Base-by-base conservation (phyloP, 345 rosid species). In the Turritis glabra region DNA sequence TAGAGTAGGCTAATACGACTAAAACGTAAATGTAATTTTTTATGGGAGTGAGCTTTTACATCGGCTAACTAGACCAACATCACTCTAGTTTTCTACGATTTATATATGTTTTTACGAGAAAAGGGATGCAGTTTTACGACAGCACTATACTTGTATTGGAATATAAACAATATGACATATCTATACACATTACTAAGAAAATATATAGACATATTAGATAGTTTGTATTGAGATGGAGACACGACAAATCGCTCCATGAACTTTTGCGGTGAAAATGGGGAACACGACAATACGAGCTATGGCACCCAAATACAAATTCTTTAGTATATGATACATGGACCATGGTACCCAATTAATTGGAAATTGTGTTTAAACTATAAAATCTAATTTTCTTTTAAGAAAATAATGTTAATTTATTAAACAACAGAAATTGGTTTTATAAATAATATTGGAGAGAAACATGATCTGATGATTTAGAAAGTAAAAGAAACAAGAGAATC, bases 201-300 rank as follows among this genome's bases (percentile, higher is more conserved):
- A 33, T 65, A 26, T 54, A 32, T 47, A 26, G 14, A 19, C 19
- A 9, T 27, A 18, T 35, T 50, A n/a, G 29, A 40, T 54, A 30
- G 51, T 38, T 66, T 43, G 19, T 3, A 41, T 59, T 67, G 17
- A 60, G 26, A 35, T 48, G 71, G 37, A 66, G 69, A 72, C 17
- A 2, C 23, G 64, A 47, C 70, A 44, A 54, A 21, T 55, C 53
- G 72, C 27, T 85, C 87, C 90, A 82, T 80, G 22, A 78, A 38
- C 67, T 69, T 50, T 10, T 90, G 92, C 62, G 84, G 79, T 79
- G 46, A 14, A 63, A 80, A 77, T 80, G 80, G 90, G 91, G 88
- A 81, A 80, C 90, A 84, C 22, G 29, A 30, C 70, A 67, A 65
- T 69, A 77, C 41, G 55, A 51, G 15, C 62, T 53, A 58, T 40